Base-by-base conservation (phyloP, 495 filamentous ascomycete genomes). In the Symbiotaphrina buchneri region DNA sequence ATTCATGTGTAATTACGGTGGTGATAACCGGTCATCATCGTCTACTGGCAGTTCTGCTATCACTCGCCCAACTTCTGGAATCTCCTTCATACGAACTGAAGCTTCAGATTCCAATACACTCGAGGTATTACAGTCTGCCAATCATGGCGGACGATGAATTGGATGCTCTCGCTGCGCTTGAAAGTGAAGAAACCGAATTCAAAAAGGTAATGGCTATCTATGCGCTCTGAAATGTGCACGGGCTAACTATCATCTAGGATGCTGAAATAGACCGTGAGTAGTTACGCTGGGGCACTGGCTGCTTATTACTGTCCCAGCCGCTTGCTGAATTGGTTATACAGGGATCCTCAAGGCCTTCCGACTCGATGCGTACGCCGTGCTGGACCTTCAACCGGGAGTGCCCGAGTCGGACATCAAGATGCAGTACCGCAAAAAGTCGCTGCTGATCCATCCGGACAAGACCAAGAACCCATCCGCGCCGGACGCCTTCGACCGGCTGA, bases 401-500 rank as follows among this genome's bases (percentile, higher is more conserved):
- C 69, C 87, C 16, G 87, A 94, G 42, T 82, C 80, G 33, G 90
- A 95, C 55, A 95, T 99, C 59, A 95, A 94, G 54, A 54, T 70
- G 37, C 59, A 64, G 47, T 99, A 94, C 59, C 81, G 87, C 54
- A 82, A 74, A 42, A 95, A 92, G 48, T 99, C 87, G 10, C 72
- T 99, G 20, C 68, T 99, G 4, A 95, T 99, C 58, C 87, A 99
- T 56, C 87, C 87, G 7, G 87, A 99, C 55, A 95, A 95, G 54
- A 94, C 90, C 31, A 70, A 68, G 40, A 95, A 99, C 49, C 78
- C 80, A 1, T 62, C 58, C 18, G 87, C 87, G 6, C 85, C 87
- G 1, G 84, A 94, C 43, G 90, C 87, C 39, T 99, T 99, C 48
- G 87, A 99, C 54, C 71, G 82, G 2, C 68, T 99, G 3, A 92